These are phyloP conservation scores for Rosa rugosa DNA, from an alignment of 306 rosid species.

Conservation along the genomic window DNA sequence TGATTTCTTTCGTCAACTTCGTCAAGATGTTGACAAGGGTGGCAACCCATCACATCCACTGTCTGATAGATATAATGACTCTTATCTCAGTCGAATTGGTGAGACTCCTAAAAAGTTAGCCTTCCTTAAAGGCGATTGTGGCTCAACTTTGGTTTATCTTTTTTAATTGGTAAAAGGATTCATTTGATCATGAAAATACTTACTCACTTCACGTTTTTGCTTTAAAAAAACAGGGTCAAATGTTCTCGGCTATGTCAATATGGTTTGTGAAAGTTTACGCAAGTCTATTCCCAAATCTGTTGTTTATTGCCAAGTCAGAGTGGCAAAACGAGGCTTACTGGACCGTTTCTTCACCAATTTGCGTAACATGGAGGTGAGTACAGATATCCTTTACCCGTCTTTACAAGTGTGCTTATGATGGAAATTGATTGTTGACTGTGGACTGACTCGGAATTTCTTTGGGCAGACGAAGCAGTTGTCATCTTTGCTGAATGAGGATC, in stretches of 20 bases:
- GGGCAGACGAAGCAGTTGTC: slow-evolving; percentile 71
- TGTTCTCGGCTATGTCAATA: slow-evolving; percentile 75
- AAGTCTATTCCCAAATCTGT: slow-evolving; percentile 85
- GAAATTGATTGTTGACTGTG: neutral
- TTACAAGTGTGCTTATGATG: neutral
- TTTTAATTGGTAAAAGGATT: neutral
- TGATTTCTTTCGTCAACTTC: slow-evolving; percentile 46
- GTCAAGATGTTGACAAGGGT: no score
- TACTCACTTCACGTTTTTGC: neutral
- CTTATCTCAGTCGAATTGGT: slow-evolving; percentile 90
- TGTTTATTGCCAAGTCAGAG: slow-evolving; percentile 90
- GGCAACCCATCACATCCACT: slow-evolving; percentile 59
- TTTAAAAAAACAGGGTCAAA: slow-evolving; percentile 52
- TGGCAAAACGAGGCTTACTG: slow-evolving; percentile 82
- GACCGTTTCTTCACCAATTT: slow-evolving; percentile 77
- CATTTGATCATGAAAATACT: neutral
- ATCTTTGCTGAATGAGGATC: slow-evolving; percentile 83
- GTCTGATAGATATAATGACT: slow-evolving; percentile 87
- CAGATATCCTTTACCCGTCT: neutral
- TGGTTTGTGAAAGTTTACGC: slow-evolving; percentile 72
- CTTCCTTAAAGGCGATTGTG: neutral
- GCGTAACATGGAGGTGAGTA: slow-evolving; percentile 75
- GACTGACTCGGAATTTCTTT: neutral
- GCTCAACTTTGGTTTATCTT: neutral
- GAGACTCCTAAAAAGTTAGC: slow-evolving; percentile 6